Evolutionary conservation across 2,329 filamentous ascomycete species (phyloP), one percentile per base, ranked within the genome.

Genomic region (Dactylellina drechsleri): DNA sequence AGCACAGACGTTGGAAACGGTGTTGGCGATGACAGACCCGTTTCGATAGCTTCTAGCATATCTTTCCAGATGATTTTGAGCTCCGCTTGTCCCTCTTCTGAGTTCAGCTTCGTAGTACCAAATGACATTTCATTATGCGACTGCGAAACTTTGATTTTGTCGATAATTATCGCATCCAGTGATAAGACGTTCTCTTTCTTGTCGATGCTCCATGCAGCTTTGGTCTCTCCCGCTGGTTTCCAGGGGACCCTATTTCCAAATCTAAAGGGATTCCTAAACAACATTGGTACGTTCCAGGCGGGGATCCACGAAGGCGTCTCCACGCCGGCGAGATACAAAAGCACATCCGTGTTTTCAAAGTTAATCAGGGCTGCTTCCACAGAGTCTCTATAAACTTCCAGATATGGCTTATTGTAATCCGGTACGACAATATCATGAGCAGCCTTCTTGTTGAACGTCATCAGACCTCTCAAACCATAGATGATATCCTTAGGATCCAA

Each of bases 251-350:
- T 56, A 45, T 78, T 79, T 13, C 79, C 79, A 64, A 80, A 80
- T 47, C 79, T 77, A 65, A 80, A 80, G 40, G 79, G 79, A 40
- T 80, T 80, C 43, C 78, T 76, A 75, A 80, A 80, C 12, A 79
- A 66, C 79, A 80, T 80, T 7, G 78, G 36, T 40, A 71, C 47
- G 59, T 80, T 74, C 79, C 79, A 80, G 40, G 77, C 59, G 26
- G 78, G 78, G 28, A 79, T 66, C 78, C 78, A 79, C 26, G 78
- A 79, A 31, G 78, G 77, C 8, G 60, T 60, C 57, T 80, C 78
- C 15, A 56, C 73, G 23, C 78, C 78, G 7, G 65, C 45, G 13
- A 77, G 57, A 64, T 79, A 79, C 45, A 79, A 65, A 36, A 79
- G 67, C 23, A 77, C 77, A 53, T 79, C 75, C 20, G 78, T 79